Evolutionary conservation across 1,284 basidiomycete genomes (phyloP).

Genomic region (Blastosporella zonata): DNA sequence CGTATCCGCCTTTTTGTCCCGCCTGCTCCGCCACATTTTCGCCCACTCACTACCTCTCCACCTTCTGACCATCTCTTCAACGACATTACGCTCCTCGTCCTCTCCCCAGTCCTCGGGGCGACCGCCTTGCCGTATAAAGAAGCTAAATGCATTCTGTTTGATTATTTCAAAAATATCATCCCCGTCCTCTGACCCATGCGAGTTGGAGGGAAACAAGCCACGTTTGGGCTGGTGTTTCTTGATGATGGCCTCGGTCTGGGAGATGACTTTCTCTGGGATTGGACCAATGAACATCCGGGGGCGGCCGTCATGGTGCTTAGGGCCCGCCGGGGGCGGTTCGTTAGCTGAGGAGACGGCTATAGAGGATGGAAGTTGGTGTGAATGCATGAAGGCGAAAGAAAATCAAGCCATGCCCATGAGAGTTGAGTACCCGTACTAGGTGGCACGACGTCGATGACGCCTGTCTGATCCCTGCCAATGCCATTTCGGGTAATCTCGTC

Average conservation of each 20-base stretch:
- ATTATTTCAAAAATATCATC: conserved; percentile 46
- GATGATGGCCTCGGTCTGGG: conserved; percentile 30
- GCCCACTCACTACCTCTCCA: conserved; percentile 72
- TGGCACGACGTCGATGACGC: neutral
- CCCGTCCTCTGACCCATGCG: conserved; percentile 27
- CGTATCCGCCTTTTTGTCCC: conserved; percentile 23
- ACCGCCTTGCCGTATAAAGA: conserved; percentile 64
- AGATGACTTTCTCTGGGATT: conserved; percentile 55
- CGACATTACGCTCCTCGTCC: conserved; percentile 44
- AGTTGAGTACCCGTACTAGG: neutral
- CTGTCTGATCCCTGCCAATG: neutral
- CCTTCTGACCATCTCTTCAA: conserved; percentile 54
- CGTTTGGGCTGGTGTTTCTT: conserved; percentile 26
- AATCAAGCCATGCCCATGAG: conserved; percentile 6
- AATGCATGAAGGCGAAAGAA: conserved; percentile 9
- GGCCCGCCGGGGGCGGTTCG: conserved; percentile 5
- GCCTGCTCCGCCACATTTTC: conserved; percentile 38
- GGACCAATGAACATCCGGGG: conserved; percentile 60
- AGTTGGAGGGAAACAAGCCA: conserved; percentile 11
- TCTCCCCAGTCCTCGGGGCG: conserved; percentile 64
- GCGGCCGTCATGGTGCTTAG: conserved; percentile 27
- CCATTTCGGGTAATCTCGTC: neutral
- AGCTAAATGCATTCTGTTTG: conserved; percentile 55
- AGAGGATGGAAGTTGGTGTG: conserved; percentile 15
- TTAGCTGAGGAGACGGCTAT: conserved; percentile 17